Evolutionary conservation across 2,329 filamentous ascomycete species (phyloP).

Genomic region (Capronia epimyces): DNA sequence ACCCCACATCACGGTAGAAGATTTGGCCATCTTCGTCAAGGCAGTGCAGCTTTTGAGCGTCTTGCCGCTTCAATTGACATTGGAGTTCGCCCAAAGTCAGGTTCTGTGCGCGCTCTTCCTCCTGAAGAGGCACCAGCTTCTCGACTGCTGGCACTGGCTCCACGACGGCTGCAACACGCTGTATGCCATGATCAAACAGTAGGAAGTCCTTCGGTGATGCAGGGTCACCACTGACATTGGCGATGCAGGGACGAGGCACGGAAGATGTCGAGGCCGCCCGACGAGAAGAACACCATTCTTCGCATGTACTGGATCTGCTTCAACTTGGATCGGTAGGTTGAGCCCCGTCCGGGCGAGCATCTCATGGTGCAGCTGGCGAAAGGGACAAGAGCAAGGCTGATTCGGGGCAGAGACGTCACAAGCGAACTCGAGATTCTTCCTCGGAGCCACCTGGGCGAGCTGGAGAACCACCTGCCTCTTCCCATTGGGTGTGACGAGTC

Average conservation of each 20-base stretch:
- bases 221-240: background rate
- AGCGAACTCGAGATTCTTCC: background rate
- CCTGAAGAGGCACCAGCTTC: background rate
- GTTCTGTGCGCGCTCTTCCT: background rate
- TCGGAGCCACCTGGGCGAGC: background rate
- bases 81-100: background rate
- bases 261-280: background rate
- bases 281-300: background rate
- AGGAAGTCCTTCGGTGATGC: background rate
- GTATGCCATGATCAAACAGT: background rate
- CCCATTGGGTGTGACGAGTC: background rate
- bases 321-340: background rate
- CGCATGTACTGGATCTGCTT: background rate
- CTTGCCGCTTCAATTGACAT: background rate
- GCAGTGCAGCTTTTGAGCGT: background rate
- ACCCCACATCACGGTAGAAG: background rate
- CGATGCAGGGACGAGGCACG: background rate
- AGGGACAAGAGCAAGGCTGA: too few species aligned
- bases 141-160: background rate
- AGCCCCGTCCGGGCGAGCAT: too few species aligned
- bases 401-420: background rate
- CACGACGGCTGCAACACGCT: background rate
- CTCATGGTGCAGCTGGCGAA: too few species aligned
- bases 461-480: background rate
- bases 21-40: background rate